These are phyloP conservation scores for Melampsora americana DNA, from an alignment of 1,284 basidiomycete species.

Conservation along the genomic window DNA sequence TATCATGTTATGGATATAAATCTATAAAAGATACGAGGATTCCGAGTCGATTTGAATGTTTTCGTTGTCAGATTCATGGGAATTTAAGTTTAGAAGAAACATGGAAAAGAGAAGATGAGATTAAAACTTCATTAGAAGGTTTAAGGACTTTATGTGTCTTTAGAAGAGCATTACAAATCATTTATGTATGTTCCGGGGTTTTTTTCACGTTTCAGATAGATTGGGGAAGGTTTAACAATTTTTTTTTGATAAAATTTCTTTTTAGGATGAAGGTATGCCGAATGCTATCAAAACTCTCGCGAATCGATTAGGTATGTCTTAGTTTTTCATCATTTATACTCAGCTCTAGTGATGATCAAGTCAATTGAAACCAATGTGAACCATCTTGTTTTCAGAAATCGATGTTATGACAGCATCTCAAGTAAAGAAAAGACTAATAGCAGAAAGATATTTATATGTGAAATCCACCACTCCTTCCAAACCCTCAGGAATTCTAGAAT, in stretches of 20 bases:
- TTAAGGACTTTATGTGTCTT: slow-evolving; percentile 36
- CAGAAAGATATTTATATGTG: slow-evolving; percentile 21
- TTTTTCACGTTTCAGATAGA: neutral
- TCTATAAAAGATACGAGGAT: slow-evolving; percentile 34
- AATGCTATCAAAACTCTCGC: slow-evolving; percentile 16
- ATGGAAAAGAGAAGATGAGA: slow-evolving; percentile 39
- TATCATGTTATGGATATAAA: slow-evolving; percentile 37
- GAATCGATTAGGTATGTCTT: slow-evolving; percentile 31
- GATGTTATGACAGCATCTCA: slow-evolving; percentile 28
- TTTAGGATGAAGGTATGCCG: slow-evolving; percentile 39
- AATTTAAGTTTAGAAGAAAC: slow-evolving; percentile 24
- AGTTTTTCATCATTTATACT: neutral
- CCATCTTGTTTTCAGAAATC: slow-evolving; percentile 5
- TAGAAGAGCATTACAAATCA: slow-evolving; percentile 33
- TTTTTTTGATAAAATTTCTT: neutral
- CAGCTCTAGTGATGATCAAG: neutral
- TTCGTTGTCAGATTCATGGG: slow-evolving; percentile 29
- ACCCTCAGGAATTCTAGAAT: slow-evolving; percentile 18
- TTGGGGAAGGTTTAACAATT: neutral
- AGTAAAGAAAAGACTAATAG: slow-evolving; percentile 25
- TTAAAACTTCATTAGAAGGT: slow-evolving; percentile 35
- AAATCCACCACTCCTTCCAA: neutral
- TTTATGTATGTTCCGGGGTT: slow-evolving; percentile 40
- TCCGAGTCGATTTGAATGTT: slow-evolving; percentile 27
- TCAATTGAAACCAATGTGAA: neutral